Evolutionary conservation across 2,329 filamentous ascomycete genomes (phyloP).

Genomic region (Claviceps cyperi): DNA sequence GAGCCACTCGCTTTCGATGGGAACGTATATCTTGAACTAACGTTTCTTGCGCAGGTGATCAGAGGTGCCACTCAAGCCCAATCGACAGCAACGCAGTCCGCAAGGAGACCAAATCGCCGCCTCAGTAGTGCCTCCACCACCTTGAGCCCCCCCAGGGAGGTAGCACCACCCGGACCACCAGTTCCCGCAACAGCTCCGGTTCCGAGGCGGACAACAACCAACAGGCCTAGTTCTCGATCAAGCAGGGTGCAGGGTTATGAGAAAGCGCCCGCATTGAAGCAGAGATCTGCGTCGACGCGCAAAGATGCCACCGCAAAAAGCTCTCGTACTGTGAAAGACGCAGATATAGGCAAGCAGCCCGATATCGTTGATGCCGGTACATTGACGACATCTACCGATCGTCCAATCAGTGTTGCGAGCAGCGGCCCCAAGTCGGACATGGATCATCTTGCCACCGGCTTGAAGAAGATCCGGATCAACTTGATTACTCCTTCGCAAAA

Average conservation of each 20-base stretch:
- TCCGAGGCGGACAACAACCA: constrained; percentile 21
- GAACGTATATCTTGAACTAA: not conserved
- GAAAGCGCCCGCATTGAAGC: constrained; percentile 43
- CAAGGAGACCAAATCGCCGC: constrained; percentile 27
- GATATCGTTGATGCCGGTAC: constrained; percentile 7
- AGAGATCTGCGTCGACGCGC: constrained; percentile 32
- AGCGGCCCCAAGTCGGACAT: constrained; percentile 25
- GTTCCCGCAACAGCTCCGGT: constrained; percentile 2
- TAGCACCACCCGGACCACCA: constrained; percentile 3
- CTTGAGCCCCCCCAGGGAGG: constrained; percentile 11
- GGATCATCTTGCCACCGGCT: constrained; percentile 39
- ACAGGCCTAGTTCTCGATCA: constrained; percentile 5
- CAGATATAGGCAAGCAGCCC: constrained; percentile 9
- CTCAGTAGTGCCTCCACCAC: constrained; percentile 33
- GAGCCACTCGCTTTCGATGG: not conserved
- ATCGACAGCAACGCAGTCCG: constrained; percentile 12
- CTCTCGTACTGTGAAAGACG: constrained; percentile 24
- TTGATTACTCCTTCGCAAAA: constrained; percentile 43
- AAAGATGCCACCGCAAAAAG: constrained; percentile 23
- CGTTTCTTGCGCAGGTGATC: constrained; percentile 15
- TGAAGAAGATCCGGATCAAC: constrained; percentile 51
- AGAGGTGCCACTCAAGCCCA: constrained; percentile 17
- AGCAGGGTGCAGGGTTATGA: constrained; percentile 24
- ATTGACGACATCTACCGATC: constrained; percentile 5
- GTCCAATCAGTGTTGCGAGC: constrained; percentile 1